Evolutionary conservation across 768 basidiomycete genomes (phyloP), one percentile per base, ranked within the genome.

Genomic region (Butyriboletus loyo): DNA sequence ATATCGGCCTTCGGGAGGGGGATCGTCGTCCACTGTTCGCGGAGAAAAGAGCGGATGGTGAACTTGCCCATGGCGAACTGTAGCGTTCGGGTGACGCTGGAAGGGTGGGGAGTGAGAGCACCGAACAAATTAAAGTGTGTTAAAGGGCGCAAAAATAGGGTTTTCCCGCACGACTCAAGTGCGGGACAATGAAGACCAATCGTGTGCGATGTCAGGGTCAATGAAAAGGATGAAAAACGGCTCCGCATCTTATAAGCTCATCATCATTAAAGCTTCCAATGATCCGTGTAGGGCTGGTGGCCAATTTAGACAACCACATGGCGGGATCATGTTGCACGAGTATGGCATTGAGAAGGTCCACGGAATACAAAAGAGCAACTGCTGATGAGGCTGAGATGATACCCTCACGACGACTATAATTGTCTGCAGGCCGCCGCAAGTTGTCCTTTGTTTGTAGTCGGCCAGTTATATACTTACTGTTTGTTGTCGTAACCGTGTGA

Each of bases 21-120:
- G 22, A 70, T 49, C 30, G 48, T 31, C 27, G 53, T 66, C 64
- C 64, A 67, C 47, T 72, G 69, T 24, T 70, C 56, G 8, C 53
- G 66, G 15, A 70, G 24, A 42, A 65, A 67, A 11, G 46, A 35
- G 5, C 28, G 3, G 27, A 59, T 5, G 37, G 37, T 58, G 53
- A 58, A 46, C 54, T 58, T 61, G 54, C 50, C 67, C 69, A 71
- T 70, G 32, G 32, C 37, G 49, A 40, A 40, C 36, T 32, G 46
- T 45, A 34, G 44, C 35, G 40, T 40, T 52, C 25, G 25, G 49
- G 48, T 31, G 22, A 35, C 19, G 7, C 17, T 43, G 14, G 15
- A 24, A 14, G 14, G 39, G 39, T 17, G 15, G 9, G 40, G 42
- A 17, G 48, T 44, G 43, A 35, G 31, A 47, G 11, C 6, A n/a